Base-by-base conservation (phyloP, 345 rosid species). In the Cardamine resedifolia region DNA sequence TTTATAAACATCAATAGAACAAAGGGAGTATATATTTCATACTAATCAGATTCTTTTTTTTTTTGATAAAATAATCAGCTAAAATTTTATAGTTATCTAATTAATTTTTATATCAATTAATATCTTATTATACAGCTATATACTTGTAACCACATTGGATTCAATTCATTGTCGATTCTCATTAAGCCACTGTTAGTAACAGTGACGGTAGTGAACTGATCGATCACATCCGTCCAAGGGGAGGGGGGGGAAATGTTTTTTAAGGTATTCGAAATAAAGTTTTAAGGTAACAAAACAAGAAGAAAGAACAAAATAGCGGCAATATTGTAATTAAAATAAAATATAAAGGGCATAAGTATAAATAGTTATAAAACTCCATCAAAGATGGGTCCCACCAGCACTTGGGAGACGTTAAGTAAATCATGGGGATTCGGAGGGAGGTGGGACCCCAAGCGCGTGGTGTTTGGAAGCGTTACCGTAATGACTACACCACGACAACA, bases 351-450 rank as follows among this genome's bases (percentile, higher is more conserved):
- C 8, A 10, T 12, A 21, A 4, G 20, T 19, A 12, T 23, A 69
- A 76, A 61, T 23, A 61, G 2, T 0, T 0, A n/a, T n/a, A n/a
- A 58, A 31, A 70, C 20, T 27, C 7, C 19, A 36, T 27, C 27
- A 62, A 70, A 63, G 5, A 70, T 14, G 75, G 76, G 67, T 31
- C 76, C 75, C 72, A 64, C 67, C 9, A 49, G 50, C 72, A 70
- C 79, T 75, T 23, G 66, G 58, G 36, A 16, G 33, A 53, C 64
- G 79, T 61, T 76, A 68, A 69, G 36, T 45, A 68, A 69, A 69
- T 55, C 57, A 76, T 76, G 66, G 75, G 71, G 75, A 62, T 75
- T 60, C 68, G 78, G 39, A 15, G 16, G 18, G 9, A 66, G 9
- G 51, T 52, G 75, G 75, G 70, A n/a, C 38, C 74, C 64, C 53